Conservation (phyloP, 1,139 yeast species). For the Pichiaceae sp. region DNA sequence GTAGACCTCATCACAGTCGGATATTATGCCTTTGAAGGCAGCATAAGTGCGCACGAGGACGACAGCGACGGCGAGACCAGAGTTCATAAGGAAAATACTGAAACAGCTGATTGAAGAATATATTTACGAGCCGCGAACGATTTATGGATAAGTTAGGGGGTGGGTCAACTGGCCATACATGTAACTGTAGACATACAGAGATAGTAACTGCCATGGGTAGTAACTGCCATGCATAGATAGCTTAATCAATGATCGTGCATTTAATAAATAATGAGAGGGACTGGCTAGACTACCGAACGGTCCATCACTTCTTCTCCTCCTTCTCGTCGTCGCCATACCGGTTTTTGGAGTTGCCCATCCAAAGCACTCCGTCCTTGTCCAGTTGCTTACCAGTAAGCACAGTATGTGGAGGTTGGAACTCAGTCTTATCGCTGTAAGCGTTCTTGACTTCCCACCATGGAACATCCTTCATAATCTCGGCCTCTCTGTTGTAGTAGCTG, state of each 20-base stretch:
- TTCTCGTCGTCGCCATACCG: constrained; percentile 14
- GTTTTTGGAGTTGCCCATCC: constrained; percentile 23
- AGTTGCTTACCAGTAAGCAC: constrained; percentile 25
- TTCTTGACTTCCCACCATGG: constrained; percentile 48
- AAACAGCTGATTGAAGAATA: too few relatives aligned
- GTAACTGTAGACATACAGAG: too few relatives aligned
- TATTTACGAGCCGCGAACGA: too few relatives aligned
- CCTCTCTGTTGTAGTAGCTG: constrained; percentile 65
- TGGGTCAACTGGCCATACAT: too few relatives aligned
- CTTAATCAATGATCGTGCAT: too few relatives aligned
- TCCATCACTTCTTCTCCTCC: constrained; percentile 5
- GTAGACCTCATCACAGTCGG: constrained; percentile 84
- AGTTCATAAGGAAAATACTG: too few relatives aligned
- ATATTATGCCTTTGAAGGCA: constrained; percentile 53
- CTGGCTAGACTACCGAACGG: too few relatives aligned
- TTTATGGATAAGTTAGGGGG: too few relatives aligned
- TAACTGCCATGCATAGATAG: too few relatives aligned
- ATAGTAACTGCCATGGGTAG: too few relatives aligned
- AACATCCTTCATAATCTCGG: constrained; percentile 48
- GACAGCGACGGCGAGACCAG: constrained; percentile 7
- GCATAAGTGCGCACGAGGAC: constrained; percentile 35
- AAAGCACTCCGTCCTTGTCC: constrained; percentile 20
- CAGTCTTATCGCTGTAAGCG: constrained; percentile 24
- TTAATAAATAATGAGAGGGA: too few relatives aligned
- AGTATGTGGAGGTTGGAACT: constrained; percentile 27